Base-by-base conservation (phyloP, 345 rosid genomes). In the Euclidium syriacum region DNA sequence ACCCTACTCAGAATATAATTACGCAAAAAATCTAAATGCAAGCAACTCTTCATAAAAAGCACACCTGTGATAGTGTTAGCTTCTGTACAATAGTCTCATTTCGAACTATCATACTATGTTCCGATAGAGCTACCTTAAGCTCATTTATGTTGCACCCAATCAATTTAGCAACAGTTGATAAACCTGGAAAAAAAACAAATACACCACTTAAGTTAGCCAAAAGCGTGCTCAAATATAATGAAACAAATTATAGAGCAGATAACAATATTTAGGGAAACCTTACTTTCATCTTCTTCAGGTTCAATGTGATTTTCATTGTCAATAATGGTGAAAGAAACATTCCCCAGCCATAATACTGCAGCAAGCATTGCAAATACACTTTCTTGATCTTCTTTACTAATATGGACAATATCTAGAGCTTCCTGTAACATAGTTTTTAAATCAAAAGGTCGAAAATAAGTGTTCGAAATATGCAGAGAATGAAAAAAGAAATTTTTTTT, bases 241-340 rank as follows among this genome's bases (percentile, higher is more conserved):
- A 35, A 14, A 25, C 50, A 43, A 66, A 6, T 11, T 40, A 15
- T 47, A 34, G 53, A 62, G 60, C 16, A n/a, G 35, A 12, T 16
- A 46, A 14, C 62, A 47, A 9, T 9, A 14, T 32, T 23, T n/a
- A 53, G 34, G 14, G 59, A 49, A 70, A 36, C 41, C 81, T 79
- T 67, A 94, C 99, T 77, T 81, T 94, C 97, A 80, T 90, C 96
- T 55, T 51, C 66, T 25, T 78, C 77, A 61, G 87, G 82, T 74
- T 94, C 95, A 58, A 78, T 90, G 55, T 94, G 99, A 70, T 84
- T 90, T 79, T 94, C 96, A 73, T 84, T 87, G 78, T 94, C 99
- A 51, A 84, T 76, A 50, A 80, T 40, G 19, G 80, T 56, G 74
- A 94, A 90, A 6, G 95, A 86, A 74, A 88, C 73, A 59, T 94